These are phyloP conservation scores for Dioscorea zingiberensis DNA, from an alignment of 106 monocot genomes.

Conservation along the genomic window DNA sequence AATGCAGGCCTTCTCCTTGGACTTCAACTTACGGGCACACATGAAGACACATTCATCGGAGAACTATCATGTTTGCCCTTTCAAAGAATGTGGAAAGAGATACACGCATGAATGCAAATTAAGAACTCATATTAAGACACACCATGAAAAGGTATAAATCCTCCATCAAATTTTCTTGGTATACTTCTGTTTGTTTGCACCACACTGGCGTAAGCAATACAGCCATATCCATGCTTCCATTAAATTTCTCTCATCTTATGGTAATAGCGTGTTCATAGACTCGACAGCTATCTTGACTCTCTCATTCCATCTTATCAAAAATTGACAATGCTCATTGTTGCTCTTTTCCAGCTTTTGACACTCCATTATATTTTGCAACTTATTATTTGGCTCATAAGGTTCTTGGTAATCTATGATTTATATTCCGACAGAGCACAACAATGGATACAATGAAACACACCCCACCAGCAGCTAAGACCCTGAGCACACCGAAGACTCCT, in stretches of 20 bases:
- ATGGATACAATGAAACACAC: conserved; percentile 27
- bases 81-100: conserved; percentile 21
- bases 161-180: no score
- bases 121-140: conserved; percentile 15
- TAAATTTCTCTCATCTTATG: no score
- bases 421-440: conserved; percentile 9
- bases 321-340: no score
- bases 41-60: conserved; percentile 15
- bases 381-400: no score
- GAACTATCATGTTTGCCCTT: conserved; percentile 20
- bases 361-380: no score
- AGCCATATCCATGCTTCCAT: no score
- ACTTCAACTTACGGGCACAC: conserved; percentile 17
- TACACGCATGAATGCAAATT: conserved; percentile 17
- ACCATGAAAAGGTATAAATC: conserved; percentile 16
- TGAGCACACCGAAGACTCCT: conserved; percentile 23
- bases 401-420: background rate
- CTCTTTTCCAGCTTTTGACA: no score
- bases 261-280: no score
- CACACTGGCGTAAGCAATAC: no score
- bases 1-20: conserved; percentile 20
- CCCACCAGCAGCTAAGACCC: conserved; percentile 16
- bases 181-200: no score
- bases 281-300: no score
- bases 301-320: no score